phyloP scores from a whole-genome alignment of 371 early-diverging fungal genomes.

The Circinella minor region DNA sequence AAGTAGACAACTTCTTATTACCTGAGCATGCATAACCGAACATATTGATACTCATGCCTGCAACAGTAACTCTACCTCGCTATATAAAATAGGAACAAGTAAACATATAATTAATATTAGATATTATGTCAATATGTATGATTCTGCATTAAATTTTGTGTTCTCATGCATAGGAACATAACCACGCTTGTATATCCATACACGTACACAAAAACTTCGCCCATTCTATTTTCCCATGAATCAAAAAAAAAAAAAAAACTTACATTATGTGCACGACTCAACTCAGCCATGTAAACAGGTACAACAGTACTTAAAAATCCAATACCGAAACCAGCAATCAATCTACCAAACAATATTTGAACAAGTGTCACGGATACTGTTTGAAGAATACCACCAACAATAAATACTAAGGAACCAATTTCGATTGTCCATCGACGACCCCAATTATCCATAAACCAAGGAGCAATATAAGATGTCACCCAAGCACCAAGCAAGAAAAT shows the following conservation, averaged over 20 bases:
- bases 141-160: too few species aligned
- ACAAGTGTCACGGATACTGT: slow-evolving; percentile 35
- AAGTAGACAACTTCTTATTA: slow-evolving; percentile 2
- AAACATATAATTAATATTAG: too few species aligned
- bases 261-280: slow-evolving; percentile 52
- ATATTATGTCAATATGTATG: background rate
- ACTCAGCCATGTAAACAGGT: slow-evolving; percentile 56
- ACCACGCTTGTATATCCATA: too few species aligned
- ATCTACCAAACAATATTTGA: slow-evolving; percentile 42
- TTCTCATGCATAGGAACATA: too few species aligned
- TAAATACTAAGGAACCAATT: slow-evolving; percentile 50
- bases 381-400: slow-evolving; percentile 51
- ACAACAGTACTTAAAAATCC: slow-evolving; percentile 49
- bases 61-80: slow-evolving; percentile 43
- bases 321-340: slow-evolving; percentile 57
- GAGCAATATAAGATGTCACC: slow-evolving; percentile 37
- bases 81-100: slow-evolving; percentile 10
- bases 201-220: background rate
- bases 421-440: slow-evolving; percentile 54
- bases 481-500: slow-evolving; percentile 53
- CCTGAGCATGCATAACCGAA: slow-evolving; percentile 42
- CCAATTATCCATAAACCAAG: slow-evolving; percentile 44
- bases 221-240: background rate
- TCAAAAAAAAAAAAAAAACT: background rate
- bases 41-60: slow-evolving; percentile 48